A percentile compares a stretch with the other conserved stretches of the same genome.
phyloP scores from a whole-genome alignment of 768 basidiomycete genomes.

The Amylocystis lapponica region DNA sequence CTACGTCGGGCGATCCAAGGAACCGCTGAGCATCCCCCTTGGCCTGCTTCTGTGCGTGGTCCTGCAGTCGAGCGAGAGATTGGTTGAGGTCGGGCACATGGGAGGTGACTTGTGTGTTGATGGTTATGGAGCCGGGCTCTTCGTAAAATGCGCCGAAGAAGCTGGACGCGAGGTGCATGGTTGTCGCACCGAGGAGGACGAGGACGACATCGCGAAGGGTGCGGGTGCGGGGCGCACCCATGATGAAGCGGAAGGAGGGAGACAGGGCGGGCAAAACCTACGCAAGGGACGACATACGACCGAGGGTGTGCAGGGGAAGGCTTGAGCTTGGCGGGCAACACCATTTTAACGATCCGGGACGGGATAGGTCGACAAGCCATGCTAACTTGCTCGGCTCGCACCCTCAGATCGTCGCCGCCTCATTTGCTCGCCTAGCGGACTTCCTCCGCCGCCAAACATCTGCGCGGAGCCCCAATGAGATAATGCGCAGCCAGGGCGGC shows the following conservation, averaged over 20 bases:
- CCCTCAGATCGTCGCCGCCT: too few relatives aligned
- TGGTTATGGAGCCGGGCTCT: constrained; percentile 24
- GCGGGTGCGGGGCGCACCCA: constrained; percentile 29
- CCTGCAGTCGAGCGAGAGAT: constrained; percentile 2
- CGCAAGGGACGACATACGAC: too few relatives aligned
- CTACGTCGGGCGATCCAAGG: background rate
- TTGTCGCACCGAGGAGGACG: constrained; percentile 49
- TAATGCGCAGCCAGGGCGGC: too few relatives aligned
- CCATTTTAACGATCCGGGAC: too few relatives aligned
- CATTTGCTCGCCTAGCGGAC: too few relatives aligned
- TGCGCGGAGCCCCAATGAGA: too few relatives aligned
- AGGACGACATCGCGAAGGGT: constrained; percentile 55
- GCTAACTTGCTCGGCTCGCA: too few relatives aligned
- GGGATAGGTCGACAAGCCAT: too few relatives aligned
- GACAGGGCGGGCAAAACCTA: too few relatives aligned
- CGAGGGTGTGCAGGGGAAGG: too few relatives aligned
- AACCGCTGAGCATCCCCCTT: constrained; percentile 1
- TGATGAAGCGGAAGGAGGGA: constrained; percentile 8
- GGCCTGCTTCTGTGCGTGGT: constrained; percentile 2
- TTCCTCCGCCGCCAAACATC: too few relatives aligned
- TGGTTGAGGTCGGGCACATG: constrained; percentile 5
- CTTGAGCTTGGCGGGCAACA: too few relatives aligned
- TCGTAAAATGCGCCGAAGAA: constrained; percentile 28
- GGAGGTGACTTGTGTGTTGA: constrained; percentile 23
- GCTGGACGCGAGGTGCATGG: constrained; percentile 47